phyloP scores from a whole-genome alignment of 331 rosid species.

The Prunus yedoensis region DNA sequence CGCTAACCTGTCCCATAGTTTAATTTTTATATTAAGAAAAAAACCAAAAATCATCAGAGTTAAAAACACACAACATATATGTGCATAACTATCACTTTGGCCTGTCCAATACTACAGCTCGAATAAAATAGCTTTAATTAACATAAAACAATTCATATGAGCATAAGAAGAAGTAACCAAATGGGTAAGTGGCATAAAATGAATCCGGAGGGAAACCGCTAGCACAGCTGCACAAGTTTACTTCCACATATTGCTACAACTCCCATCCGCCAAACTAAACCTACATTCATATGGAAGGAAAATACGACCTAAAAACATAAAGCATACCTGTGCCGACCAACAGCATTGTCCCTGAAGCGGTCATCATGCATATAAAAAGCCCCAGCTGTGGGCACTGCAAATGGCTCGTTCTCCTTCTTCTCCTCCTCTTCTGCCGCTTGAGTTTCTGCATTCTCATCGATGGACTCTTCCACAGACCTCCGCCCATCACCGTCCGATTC shows the following conservation, averaged over 20 bases:
- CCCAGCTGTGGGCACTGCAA: constrained; percentile 95
- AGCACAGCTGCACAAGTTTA: not conserved
- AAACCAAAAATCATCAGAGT: not conserved
- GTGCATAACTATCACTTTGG: not conserved
- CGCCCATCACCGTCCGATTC: constrained; percentile 43
- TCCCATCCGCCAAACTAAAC: not conserved
- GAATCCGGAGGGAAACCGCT: not conserved
- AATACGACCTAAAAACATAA: not conserved
- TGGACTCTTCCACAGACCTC: constrained; percentile 40
- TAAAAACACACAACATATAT: not conserved
- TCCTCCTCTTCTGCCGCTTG: constrained; percentile 53
- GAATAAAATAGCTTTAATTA: not conserved
- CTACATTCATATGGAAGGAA: not conserved
- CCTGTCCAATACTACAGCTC: not conserved
- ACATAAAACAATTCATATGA: not conserved
- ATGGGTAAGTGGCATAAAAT: not conserved
- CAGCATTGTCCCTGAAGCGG: constrained; percentile 79
- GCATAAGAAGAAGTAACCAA: not conserved
- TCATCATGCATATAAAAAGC: constrained; percentile 98
- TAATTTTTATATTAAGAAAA: not conserved
- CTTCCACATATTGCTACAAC: not conserved
- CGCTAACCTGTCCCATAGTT: not conserved
- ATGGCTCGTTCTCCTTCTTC: constrained; percentile 94
- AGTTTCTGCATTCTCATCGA: constrained; percentile 36
- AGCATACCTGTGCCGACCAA: constrained; percentile 69